Evolutionary conservation across 768 basidiomycete genomes (phyloP).

Genomic region (Lactarius tabidus): DNA sequence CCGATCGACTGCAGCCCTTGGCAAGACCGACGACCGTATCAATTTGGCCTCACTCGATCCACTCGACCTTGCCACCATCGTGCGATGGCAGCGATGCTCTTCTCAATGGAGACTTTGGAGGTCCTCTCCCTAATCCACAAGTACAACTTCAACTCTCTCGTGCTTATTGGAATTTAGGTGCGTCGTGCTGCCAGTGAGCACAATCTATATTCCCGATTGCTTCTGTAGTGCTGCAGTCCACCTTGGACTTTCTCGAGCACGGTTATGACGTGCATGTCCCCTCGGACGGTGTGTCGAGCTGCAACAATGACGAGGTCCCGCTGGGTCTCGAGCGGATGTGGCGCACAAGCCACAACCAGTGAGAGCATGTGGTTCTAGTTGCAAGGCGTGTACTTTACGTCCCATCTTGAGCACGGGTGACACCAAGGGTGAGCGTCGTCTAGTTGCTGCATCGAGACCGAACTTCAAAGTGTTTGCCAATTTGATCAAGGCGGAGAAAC

Average conservation of each 20-base stretch:
- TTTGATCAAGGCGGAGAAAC: constrained; percentile 78
- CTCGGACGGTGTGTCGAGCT: constrained; percentile 82
- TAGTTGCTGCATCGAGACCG: constrained; percentile 59
- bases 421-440: constrained; percentile 1
- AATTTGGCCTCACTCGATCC: constrained; percentile 40
- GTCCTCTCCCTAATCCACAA: constrained; percentile 51
- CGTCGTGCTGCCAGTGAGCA: constrained; percentile 27
- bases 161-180: constrained; percentile 89
- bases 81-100: constrained; percentile 79
- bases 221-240: constrained; percentile 65
- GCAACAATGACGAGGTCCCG: constrained; percentile 75
- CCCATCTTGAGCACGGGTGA: constrained; percentile 22
- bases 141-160: too few species aligned
- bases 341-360: constrained; percentile 73
- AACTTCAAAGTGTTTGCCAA: constrained; percentile 69
- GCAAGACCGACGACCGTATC: constrained; percentile 23
- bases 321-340: constrained; percentile 68
- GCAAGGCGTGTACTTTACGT: constrained; percentile 44
- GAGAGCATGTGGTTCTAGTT: constrained; percentile 80
- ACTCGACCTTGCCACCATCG: constrained; percentile 55
- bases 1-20: constrained; percentile 42
- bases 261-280: constrained; percentile 61
- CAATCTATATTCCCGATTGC: not conserved
- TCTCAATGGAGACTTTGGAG: constrained; percentile 80
- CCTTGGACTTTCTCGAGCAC: constrained; percentile 56